Evolutionary conservation across 768 basidiomycete genomes (phyloP), one percentile per base, ranked within the genome.

Genomic region (Sutorius australiensis): DNA sequence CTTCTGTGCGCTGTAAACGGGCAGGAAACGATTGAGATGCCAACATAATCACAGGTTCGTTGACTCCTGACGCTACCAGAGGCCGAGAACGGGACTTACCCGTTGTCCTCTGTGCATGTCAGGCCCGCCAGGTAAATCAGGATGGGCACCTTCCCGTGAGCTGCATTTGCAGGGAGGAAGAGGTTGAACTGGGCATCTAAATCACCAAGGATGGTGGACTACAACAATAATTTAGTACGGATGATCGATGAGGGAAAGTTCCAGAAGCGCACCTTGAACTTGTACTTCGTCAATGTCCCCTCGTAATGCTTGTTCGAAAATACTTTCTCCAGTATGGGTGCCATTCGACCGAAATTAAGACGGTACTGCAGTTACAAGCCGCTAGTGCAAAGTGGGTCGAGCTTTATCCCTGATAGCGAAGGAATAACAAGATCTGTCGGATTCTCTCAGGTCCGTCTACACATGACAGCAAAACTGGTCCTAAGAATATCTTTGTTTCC

Each of bases 101-200:
- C 95, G 48, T 89, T 98, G 66, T 99, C 94, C 69, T 97, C 94
- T 9, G 83, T 94, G 71, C 93, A 95, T 5, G 86, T 87, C 50
- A 95, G 69, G 2, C 94, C 95, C 11, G 94, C 84, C 45, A 98
- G 84, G 71, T 94, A 99, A 55, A 89, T 78, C 8, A 99, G 73
- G 2, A 98, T 73, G 0, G 83, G 84, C 3, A 81, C 84, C 72
- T 57, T 81, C 77, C 61, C 84, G 80, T 37, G 68, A 24, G 68
- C 57, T 1, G 84, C 79, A 46, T 80, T 78, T 11, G 75, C 73
- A 2, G 97, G 95, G 6, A 98, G 63, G 72, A 90, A 99, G 58
- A 98, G 71, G 69, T 98, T 98, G 78, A 98, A 92, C 42, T 83
- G 76, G 6, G 95, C 80, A 53, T 78, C 67, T 13, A 84, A 76